phyloP scores from a whole-genome alignment of 352 stramenopile genomes.

The Globisporangium cylindrosporum region DNA sequence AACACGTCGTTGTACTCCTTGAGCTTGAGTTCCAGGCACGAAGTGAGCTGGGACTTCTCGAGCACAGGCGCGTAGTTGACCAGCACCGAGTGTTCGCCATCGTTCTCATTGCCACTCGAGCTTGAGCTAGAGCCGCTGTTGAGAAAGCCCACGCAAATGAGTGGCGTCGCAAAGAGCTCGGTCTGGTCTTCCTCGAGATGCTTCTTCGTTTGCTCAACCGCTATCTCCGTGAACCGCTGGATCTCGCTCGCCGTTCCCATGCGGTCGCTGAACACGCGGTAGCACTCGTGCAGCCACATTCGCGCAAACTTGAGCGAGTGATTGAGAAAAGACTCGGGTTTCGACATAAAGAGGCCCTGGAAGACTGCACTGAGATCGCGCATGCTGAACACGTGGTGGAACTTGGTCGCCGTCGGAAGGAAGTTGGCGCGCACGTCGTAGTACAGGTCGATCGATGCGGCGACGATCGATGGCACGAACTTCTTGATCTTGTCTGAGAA shows the following conservation, averaged over 20 bases:
- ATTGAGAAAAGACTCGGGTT: constrained; percentile 60
- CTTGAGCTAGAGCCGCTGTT: constrained; percentile 11
- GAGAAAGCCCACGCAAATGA: constrained; percentile 77
- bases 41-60: constrained; percentile 52
- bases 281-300: constrained; percentile 91
- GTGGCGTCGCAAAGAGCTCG: constrained; percentile 64
- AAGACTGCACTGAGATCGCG: constrained; percentile 87
- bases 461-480: constrained; percentile 54
- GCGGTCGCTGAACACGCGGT: constrained; percentile 90
- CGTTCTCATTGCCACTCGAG: neutral
- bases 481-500: constrained; percentile 85
- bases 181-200: constrained; percentile 79
- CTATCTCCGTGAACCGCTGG: constrained; percentile 77
- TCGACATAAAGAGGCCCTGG: constrained; percentile 74
- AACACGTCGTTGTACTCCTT: constrained; percentile 91
- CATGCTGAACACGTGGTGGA: constrained; percentile 93
- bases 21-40: constrained; percentile 62
- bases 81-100: constrained; percentile 13
- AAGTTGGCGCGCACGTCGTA: constrained; percentile 73
- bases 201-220: constrained; percentile 84
- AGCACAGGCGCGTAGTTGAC: constrained; percentile 44
- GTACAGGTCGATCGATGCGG: constrained; percentile 85
- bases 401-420: constrained; percentile 89
- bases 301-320: constrained; percentile 64
- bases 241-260: constrained; percentile 77